Evolutionary conservation across 768 basidiomycete genomes (phyloP).

Genomic region (Hemileccinum impolitum): DNA sequence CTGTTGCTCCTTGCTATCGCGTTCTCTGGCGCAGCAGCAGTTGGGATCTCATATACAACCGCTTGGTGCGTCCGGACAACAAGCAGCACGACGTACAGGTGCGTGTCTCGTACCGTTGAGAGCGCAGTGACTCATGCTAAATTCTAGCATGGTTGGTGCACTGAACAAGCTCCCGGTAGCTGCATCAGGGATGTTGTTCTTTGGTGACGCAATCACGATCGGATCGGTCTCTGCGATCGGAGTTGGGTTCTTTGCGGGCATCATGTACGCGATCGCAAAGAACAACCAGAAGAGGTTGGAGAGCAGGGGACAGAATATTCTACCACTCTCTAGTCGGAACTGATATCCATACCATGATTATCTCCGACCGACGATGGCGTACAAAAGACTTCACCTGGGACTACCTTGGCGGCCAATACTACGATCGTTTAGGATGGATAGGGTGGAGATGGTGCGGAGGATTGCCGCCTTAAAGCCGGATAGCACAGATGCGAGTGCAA

Average conservation of each 20-base stretch:
- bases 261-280: constrained; percentile 93
- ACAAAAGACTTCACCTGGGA: not conserved
- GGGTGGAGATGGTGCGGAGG: constrained; percentile 22
- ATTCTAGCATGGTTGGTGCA: constrained; percentile 87
- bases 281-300: constrained; percentile 86
- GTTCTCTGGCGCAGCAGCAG: constrained; percentile 96
- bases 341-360: constrained; percentile 19
- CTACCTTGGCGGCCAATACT: not conserved
- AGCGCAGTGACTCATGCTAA: constrained; percentile 6
- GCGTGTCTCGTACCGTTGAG: constrained; percentile 13
- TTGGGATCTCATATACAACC: constrained; percentile 96
- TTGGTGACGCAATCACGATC: constrained; percentile 83
- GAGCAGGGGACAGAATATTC: constrained; percentile 51
- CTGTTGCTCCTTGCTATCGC: constrained; percentile 84
- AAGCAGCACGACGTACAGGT: constrained; percentile 98
- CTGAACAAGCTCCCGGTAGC: constrained; percentile 98
- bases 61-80: constrained; percentile 98
- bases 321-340: constrained; percentile 62
- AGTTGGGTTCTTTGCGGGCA: constrained; percentile 87
- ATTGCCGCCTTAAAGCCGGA: constrained; percentile 35
- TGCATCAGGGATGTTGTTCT: constrained; percentile 97
- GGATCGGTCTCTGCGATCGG: constrained; percentile 86
- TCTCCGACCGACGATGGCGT: not conserved
- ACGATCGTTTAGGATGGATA: not conserved
- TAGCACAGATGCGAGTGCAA: not conserved